These are phyloP conservation scores for Aspergillus fijiensis DNA, from an alignment of 2,329 filamentous ascomycete genomes.

Conservation along the genomic window DNA sequence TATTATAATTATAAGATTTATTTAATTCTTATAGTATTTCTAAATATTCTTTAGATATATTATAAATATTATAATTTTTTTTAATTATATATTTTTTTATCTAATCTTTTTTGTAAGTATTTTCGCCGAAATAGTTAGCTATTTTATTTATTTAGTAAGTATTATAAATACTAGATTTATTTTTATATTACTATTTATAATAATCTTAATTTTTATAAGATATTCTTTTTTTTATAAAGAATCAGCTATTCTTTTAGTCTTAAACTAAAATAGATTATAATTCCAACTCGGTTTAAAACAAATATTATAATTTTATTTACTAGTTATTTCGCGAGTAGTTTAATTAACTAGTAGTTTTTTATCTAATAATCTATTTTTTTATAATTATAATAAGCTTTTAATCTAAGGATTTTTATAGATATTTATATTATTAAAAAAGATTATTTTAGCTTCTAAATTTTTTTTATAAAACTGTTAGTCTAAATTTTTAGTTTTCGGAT, in stretches of 20 bases:
- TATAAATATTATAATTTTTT: neutral
- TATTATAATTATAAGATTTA: no score
- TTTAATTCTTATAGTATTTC: no score
- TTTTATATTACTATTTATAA: neutral
- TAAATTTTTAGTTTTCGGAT: no score
- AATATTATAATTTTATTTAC: neutral
- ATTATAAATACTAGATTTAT: neutral
- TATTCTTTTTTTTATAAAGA: neutral
- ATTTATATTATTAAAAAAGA: no score
- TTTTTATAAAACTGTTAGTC: no score
- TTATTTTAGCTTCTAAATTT: no score
- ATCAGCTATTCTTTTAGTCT: neutral
- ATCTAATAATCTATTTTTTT: neutral
- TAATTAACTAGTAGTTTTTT: neutral
- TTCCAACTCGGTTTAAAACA: neutral
- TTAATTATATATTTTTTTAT: no score
- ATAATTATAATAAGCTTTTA: neutral
- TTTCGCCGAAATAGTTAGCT: neutral
- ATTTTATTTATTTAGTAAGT: neutral
- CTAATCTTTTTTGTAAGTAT: neutral
- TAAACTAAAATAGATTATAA: neutral
- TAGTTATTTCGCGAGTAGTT: neutral
- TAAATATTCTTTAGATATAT: neutral
- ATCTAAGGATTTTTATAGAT: neutral
- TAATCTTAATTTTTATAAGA: neutral